Conservation (phyloP, 208 protist genomes). For the Phytomonas sp. region DNA sequence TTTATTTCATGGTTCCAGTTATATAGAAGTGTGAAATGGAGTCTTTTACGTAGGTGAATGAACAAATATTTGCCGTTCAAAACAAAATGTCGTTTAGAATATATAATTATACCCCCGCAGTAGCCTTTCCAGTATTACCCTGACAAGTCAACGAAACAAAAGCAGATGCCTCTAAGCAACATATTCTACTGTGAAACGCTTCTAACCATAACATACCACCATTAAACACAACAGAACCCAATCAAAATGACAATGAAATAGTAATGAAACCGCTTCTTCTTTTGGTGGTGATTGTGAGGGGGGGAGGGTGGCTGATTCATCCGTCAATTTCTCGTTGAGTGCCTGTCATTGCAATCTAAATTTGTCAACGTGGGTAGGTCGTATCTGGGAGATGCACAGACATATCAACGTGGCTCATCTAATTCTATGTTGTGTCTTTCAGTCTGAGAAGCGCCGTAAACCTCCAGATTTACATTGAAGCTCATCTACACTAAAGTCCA, state of each 20-base stretch:
- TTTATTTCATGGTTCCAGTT: not conserved
- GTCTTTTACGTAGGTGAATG: not conserved
- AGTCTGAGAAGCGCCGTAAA: not conserved
- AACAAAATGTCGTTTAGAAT: not conserved
- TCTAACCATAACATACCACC: not conserved
- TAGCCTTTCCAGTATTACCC: not conserved
- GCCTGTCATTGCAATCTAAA: not conserved
- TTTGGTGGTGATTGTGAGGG: not conserved
- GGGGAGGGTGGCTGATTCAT: not conserved
- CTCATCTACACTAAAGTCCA: not conserved
- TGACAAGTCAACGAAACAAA: not conserved
- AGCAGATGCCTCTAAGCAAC: not conserved
- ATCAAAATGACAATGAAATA: not conserved
- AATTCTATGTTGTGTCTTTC: not conserved
- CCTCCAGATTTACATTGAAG: not conserved
- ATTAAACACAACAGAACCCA: not conserved
- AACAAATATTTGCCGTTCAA: not conserved
- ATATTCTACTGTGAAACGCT: not conserved
- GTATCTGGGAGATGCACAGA: not conserved
- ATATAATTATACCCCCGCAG: not conserved
- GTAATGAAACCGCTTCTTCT: not conserved
- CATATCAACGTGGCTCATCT: not conserved
- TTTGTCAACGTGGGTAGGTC: not conserved
- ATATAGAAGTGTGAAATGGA: not conserved
- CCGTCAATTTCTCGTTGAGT: not conserved